phyloP scores from a whole-genome alignment of 345 rosid species.

The Brassica rapa region DNA sequence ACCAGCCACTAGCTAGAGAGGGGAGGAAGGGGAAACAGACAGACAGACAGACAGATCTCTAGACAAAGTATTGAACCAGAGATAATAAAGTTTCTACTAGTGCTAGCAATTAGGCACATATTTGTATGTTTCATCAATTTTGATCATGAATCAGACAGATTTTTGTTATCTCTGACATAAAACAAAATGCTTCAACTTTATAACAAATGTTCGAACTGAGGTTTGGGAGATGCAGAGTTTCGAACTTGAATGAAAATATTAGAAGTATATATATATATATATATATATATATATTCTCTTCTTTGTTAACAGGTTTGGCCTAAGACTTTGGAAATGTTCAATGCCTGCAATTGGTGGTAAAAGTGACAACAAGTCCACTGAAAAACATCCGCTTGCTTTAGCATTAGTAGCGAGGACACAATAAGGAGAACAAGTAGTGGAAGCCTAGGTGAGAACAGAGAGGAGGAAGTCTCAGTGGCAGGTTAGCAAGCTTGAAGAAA shows the following conservation, averaged over 20 bases:
- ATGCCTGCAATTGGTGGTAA: background rate
- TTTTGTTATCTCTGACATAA: background rate
- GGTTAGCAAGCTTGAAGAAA: too few relatives aligned
- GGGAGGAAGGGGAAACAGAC: background rate
- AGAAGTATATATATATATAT: background rate
- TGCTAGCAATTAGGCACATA: constrained; percentile 8
- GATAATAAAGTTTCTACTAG: background rate
- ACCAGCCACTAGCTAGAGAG: constrained; percentile 13
- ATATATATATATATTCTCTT: background rate
- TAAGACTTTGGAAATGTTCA: background rate
- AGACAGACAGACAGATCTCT: background rate
- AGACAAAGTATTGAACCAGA: background rate
- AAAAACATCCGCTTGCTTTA: background rate
- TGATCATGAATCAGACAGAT: constrained; percentile 10
- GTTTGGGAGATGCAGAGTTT: constrained; percentile 5
- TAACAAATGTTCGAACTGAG: background rate
- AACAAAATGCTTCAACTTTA: constrained; percentile 3
- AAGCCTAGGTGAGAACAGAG: background rate
- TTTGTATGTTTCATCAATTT: constrained; percentile 2
- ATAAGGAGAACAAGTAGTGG: constrained; percentile 10
- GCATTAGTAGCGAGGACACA: constrained; percentile 8
- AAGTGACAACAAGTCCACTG: background rate
- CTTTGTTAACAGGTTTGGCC: background rate
- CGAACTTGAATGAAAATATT: background rate
- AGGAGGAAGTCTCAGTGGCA: too few relatives aligned